A percentile compares a stretch with the other conserved stretches of the same genome.
Conservation (phyloP, 2,329 filamentous ascomycete species). For the Aspergillus aculeatinus region DNA sequence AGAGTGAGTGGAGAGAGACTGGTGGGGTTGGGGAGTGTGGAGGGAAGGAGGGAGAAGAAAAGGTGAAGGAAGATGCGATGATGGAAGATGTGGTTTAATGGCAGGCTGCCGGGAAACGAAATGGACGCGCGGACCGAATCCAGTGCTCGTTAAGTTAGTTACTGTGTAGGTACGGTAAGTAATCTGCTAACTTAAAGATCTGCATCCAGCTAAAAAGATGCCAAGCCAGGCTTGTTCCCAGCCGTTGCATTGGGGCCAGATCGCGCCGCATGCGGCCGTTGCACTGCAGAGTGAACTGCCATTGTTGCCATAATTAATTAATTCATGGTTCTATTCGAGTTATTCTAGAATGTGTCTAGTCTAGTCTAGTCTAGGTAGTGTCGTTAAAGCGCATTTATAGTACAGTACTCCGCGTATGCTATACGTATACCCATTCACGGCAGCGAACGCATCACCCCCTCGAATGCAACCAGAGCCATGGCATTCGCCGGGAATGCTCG, state of each 20-base stretch:
- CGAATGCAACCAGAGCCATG: conserved; percentile 88
- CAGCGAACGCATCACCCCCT: conserved; percentile 74
- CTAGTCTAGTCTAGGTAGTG: background rate
- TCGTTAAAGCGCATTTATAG: background rate
- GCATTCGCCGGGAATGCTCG: conserved; percentile 95
- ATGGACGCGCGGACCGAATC: conserved; percentile 5
- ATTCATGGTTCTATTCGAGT: too few species aligned
- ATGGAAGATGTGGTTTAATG: background rate
- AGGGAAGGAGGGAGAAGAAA: background rate
- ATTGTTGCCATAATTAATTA: too few species aligned
- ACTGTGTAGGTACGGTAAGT: background rate
- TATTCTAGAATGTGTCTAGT: too few species aligned
- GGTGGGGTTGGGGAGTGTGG: background rate
- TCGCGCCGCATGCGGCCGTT: conserved; percentile 11
- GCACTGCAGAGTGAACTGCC: conserved; percentile 3
- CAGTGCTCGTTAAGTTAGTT: background rate
- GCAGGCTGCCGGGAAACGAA: conserved; percentile 1
- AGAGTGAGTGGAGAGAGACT: background rate
- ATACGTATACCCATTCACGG: conserved; percentile 26
- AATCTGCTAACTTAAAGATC: background rate
- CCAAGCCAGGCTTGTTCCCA: background rate
- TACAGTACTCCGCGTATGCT: too few species aligned
- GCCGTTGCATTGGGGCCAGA: background rate
- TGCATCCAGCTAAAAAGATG: conserved; percentile 1
- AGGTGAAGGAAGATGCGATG: background rate